Evolutionary conservation across 805 yeast genomes (phyloP).

Genomic region (Scheffersomyces coipomensis): DNA sequence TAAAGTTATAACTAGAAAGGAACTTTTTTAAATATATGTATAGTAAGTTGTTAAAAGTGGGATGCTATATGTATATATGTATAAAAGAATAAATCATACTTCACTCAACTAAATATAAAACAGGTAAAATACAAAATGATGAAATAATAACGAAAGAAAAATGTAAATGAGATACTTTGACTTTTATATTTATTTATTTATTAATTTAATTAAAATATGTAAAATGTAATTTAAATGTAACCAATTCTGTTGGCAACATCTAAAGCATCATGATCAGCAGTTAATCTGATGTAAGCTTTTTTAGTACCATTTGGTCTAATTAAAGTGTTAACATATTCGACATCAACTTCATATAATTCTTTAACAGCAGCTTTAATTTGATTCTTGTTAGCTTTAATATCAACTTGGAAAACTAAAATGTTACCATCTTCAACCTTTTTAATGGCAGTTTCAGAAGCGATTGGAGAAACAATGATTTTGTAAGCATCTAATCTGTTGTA

Average conservation of each 20-base stretch:
- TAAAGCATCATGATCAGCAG: conserved; percentile 99
- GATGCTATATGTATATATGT: no score
- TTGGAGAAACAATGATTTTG: conserved; percentile 91
- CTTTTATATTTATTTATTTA: no score
- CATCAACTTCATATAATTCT: conserved; percentile 97
- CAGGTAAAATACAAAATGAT: background rate
- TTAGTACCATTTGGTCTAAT: conserved; percentile 99
- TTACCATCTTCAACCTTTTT: conserved; percentile 99
- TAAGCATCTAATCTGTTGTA: conserved; percentile 94
- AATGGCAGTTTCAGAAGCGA: conserved; percentile 98
- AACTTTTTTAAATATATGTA: no score
- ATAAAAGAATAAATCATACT: background rate
- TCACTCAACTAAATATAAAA: no score
- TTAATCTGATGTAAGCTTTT: conserved; percentile 98
- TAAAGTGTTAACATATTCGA: conserved; percentile 90
- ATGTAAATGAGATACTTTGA: no score
- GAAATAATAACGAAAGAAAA: background rate
- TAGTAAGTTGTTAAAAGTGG: no score
- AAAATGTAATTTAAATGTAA: conserved; percentile 66
- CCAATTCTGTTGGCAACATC: conserved; percentile 99
- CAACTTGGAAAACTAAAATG: conserved; percentile 98
- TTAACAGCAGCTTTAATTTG: conserved; percentile 98
- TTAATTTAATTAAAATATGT: no score
- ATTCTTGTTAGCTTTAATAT: conserved; percentile 94
- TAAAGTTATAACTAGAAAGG: no score